These are phyloP conservation scores for Kuraishia floccosa DNA, from an alignment of 805 yeast species.

Conservation along the genomic window DNA sequence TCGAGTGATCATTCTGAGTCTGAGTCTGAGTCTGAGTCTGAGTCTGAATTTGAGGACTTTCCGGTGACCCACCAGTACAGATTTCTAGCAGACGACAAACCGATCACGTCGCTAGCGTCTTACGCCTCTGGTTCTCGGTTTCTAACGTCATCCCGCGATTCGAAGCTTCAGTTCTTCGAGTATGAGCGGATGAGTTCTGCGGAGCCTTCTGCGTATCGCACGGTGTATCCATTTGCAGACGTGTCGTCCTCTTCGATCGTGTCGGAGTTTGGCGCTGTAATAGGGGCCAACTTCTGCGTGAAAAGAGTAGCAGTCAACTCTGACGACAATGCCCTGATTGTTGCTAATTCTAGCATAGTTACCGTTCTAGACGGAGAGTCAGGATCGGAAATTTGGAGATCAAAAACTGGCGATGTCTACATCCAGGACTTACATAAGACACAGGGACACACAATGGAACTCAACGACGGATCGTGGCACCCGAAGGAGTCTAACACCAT, in stretches of 20 bases:
- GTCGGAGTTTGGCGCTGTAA: constrained; percentile 6
- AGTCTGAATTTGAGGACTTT: constrained; percentile 16
- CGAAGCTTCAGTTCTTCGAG: constrained; percentile 16
- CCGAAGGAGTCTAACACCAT: constrained; percentile 2
- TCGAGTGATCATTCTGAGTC: constrained; percentile 6
- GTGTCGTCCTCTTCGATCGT: constrained; percentile 3
- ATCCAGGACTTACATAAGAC: constrained; percentile 14
- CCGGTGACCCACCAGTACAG: constrained; percentile 22
- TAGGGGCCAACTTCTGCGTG: constrained; percentile 3
- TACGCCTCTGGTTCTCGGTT: constrained; percentile 15
- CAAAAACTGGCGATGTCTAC: constrained; percentile 12
- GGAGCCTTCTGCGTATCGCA: constrained; percentile 5
- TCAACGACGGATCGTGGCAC: constrained; percentile 12
- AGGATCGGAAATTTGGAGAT: constrained; percentile 7
- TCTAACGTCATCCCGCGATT: constrained; percentile 14
- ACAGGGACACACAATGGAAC: constrained; percentile 12
- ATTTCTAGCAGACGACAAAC: constrained; percentile 10
- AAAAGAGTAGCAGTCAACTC: constrained; percentile 2
- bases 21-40: constrained; percentile 9
- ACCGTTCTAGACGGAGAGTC: constrained; percentile 8
- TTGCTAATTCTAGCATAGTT: constrained; percentile 7
- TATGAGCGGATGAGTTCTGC: constrained; percentile 19
- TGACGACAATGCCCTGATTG: constrained; percentile 2
- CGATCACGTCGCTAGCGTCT: constrained; percentile 11
- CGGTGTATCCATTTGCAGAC: constrained; percentile 5